Conservation (phyloP, 2,329 filamentous ascomycete species). For the Neofusicoccum sp. region DNA sequence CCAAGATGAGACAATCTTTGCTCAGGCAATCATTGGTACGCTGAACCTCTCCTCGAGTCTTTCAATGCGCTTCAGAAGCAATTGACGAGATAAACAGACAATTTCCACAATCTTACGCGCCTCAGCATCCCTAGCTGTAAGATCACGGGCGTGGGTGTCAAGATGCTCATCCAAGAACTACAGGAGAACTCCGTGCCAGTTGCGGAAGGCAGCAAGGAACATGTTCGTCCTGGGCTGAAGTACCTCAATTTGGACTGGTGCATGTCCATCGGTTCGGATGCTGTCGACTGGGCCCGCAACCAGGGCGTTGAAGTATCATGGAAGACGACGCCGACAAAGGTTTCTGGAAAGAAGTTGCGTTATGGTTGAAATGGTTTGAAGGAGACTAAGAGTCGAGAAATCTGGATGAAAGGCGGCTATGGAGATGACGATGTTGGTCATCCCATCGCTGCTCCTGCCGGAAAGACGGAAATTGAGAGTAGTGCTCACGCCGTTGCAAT, state of each 20-base stretch:
- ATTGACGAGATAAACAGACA: background rate
- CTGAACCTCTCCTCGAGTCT: too few species aligned
- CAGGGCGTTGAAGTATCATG: conserved; percentile 5
- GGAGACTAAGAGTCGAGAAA: too few species aligned
- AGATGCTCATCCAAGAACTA: conserved; percentile 4
- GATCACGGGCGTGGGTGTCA: conserved; percentile 10
- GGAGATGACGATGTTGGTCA: too few species aligned
- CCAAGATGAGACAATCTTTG: background rate
- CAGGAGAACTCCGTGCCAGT: background rate
- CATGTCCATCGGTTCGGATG: background rate
- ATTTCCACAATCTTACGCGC: background rate
- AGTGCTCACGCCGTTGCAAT: too few species aligned
- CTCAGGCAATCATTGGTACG: conserved; percentile 5
- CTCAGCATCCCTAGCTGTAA: conserved; percentile 10
- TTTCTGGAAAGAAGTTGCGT: background rate
- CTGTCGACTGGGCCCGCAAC: conserved; percentile 11
- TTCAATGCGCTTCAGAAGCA: background rate
- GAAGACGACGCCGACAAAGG: background rate
- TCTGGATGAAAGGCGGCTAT: too few species aligned
- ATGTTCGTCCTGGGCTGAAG: background rate
- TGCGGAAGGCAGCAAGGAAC: background rate
- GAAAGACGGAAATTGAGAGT: too few species aligned
- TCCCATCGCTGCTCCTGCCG: too few species aligned
- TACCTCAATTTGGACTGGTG: conserved; percentile 10
- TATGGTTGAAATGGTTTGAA: background rate